A percentile compares a stretch with the other conserved stretches of the same genome.
Evolutionary conservation across 129 eudicot species (phyloP).

Genomic region (Flaveria sonorensis): DNA sequence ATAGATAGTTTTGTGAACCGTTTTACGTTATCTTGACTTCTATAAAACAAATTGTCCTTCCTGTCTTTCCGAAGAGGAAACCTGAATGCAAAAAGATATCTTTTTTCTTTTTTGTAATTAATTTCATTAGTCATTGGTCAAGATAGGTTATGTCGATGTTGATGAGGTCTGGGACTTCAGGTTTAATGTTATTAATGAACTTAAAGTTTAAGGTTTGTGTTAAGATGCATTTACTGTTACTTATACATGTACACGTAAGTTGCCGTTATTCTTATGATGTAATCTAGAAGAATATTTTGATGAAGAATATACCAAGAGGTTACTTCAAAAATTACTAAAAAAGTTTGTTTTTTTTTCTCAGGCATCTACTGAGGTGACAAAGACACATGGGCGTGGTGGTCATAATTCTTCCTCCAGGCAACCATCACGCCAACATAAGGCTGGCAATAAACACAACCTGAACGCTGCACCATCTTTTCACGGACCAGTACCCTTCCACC

Average conservation of each 20-base stretch:
- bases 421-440: constrained; percentile 54
- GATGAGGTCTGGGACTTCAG: neutral
- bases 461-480: constrained; percentile 54
- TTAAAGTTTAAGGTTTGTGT: no score
- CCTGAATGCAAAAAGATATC: no score
- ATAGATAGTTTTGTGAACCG: neutral
- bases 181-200: neutral
- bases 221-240: no score
- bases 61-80: neutral
- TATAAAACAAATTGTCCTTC: neutral
- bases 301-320: neutral
- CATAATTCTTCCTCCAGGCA: constrained; percentile 52
- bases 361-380: constrained; percentile 60
- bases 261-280: no score
- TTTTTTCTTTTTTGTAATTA: neutral
- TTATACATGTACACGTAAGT: no score
- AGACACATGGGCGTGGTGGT: constrained; percentile 56
- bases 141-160: neutral
- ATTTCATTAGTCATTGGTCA: neutral
- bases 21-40: neutral
- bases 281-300: neutral
- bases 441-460: constrained; percentile 58
- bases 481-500: constrained; percentile 61
- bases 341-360: constrained; percentile 22
- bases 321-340: neutral